phyloP scores from a whole-genome alignment of 2,329 filamentous ascomycete species.

The Raffaelea deltoideospora region DNA sequence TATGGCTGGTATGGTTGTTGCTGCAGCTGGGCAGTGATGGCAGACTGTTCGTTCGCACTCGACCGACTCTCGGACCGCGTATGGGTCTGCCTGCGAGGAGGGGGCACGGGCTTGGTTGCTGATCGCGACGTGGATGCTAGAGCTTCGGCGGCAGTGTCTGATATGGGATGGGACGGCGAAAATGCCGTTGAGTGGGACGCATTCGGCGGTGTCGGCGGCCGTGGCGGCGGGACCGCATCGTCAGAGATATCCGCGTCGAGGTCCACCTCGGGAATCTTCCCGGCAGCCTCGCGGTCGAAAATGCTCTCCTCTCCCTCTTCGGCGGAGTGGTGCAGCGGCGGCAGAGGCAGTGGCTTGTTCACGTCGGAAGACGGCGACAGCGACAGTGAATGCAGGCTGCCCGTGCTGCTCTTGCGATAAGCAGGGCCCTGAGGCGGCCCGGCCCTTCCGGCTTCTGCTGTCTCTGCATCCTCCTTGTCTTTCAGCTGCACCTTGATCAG shows the following conservation, averaged over 20 bases:
- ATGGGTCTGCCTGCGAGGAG: constrained; percentile 36
- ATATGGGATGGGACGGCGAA: background rate
- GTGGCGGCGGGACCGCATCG: constrained; percentile 17
- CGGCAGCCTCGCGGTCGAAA: constrained; percentile 38
- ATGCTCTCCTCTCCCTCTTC: constrained; percentile 34
- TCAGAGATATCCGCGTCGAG: constrained; percentile 10
- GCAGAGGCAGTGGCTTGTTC: constrained; percentile 47
- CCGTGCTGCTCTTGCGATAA: background rate
- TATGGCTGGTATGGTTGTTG: no score
- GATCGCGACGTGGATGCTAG: background rate
- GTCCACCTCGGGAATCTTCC: constrained; percentile 31
- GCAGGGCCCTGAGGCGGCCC: background rate
- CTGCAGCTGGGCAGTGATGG: no score
- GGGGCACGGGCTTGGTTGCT: constrained; percentile 25
- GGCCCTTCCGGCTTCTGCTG: constrained; percentile 13
- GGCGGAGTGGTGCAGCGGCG: constrained; percentile 29
- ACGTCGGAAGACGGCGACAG: constrained; percentile 31
- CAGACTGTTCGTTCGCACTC: constrained; percentile 4
- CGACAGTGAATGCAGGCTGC: constrained; percentile 16
- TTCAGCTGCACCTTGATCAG: constrained; percentile 41
- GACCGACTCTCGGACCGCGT: constrained; percentile 25
- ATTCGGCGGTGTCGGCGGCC: constrained; percentile 24
- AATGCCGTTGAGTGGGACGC: constrained; percentile 16
- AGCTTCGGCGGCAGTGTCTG: constrained; percentile 1
- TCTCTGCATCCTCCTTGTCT: constrained; percentile 13